Evolutionary conservation across 163 green algal genomes (phyloP), one percentile per base, ranked within the genome.

Genomic region (Prototheca cutis): DNA sequence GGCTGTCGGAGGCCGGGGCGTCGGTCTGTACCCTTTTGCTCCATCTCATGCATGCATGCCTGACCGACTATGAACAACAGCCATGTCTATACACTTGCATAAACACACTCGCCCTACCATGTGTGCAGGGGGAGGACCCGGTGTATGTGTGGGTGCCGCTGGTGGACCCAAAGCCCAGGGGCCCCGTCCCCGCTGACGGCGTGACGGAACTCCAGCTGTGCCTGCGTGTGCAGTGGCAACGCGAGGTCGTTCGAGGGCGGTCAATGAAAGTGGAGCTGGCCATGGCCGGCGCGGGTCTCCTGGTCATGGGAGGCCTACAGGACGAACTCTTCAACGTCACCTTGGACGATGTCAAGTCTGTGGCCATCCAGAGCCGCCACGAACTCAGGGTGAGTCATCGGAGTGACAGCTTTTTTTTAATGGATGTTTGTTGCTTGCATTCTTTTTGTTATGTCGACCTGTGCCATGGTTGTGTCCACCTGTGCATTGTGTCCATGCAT

Each of bases 301-400:
- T 67, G n/a, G 75, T 87, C 32, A 72, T 81, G 53, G 73, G 76
- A 8, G 80, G 80, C 19, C 63, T 90, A 67, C 66, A 87, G 54
- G 78, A 91, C 55, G 85, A 93, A 74, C 81, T 93, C 42, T 82
- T 93, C 71, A 90, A 91, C 70, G 75, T 90, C 58, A 90, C 81
- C 1, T 42, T 87, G 10, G 76, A 87, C 54, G 62, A 58, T 27
- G 53, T 84, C 32, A 28, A 59, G 28, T 23, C 65, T 13, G 55
- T 24, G 17, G 66, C 66, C 23, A 33, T 81, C 3, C 58, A 60
- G 18, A 61, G 49, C 10, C 30, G 6, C 23, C 58, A 79, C 10
- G 72, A 82, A 8, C 33, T 83, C 48, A n/a, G n/a, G n/a, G n/a
- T n/a, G n/a, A n/a, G n/a, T n/a, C n/a, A n/a, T n/a, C n/a, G n/a